These are phyloP conservation scores for Pseudozyma tsukubaensis DNA, from an alignment of 1,284 basidiomycete species.

Conservation along the genomic window DNA sequence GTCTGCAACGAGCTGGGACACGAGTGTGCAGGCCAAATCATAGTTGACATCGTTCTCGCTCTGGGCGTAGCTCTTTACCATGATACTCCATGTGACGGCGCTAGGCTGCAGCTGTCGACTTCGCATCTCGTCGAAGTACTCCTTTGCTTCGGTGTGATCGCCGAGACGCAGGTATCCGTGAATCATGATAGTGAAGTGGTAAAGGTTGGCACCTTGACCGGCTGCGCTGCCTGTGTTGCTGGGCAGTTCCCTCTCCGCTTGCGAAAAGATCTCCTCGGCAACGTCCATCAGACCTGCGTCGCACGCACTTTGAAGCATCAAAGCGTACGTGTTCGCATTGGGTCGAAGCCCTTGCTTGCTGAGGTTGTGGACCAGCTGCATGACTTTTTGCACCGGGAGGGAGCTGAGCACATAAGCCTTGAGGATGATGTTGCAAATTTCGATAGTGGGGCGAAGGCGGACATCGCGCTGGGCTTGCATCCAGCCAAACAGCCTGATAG, in stretches of 20 bases:
- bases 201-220: slow-evolving; percentile 70
- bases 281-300: slow-evolving; percentile 78
- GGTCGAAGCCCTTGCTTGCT: slow-evolving; percentile 74
- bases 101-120: slow-evolving; percentile 77
- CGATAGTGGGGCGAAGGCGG: slow-evolving; percentile 46
- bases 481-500: slow-evolving; percentile 79
- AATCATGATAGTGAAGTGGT: slow-evolving; percentile 86
- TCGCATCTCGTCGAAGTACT: slow-evolving; percentile 81
- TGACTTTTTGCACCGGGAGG: slow-evolving; percentile 79
- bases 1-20: slow-evolving; percentile 38
- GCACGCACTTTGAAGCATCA: slow-evolving; percentile 85
- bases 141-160: slow-evolving; percentile 75
- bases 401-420: slow-evolving; percentile 86
- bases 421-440: slow-evolving; percentile 75
- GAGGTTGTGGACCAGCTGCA: slow-evolving; percentile 76
- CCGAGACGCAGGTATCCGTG: slow-evolving; percentile 78
- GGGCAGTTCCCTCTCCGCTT: slow-evolving; percentile 47
- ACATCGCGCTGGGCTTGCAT: slow-evolving; percentile 68
- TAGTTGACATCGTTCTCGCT: slow-evolving; percentile 53
- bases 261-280: slow-evolving; percentile 76
- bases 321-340: slow-evolving; percentile 77
- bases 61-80: slow-evolving; percentile 69
- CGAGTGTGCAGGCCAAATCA: slow-evolving; percentile 50
- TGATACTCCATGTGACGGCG: slow-evolving; percentile 78
- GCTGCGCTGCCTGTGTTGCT: slow-evolving; percentile 9